Evolutionary conservation across 768 basidiomycete genomes (phyloP).

Genomic region (Bullera alba): DNA sequence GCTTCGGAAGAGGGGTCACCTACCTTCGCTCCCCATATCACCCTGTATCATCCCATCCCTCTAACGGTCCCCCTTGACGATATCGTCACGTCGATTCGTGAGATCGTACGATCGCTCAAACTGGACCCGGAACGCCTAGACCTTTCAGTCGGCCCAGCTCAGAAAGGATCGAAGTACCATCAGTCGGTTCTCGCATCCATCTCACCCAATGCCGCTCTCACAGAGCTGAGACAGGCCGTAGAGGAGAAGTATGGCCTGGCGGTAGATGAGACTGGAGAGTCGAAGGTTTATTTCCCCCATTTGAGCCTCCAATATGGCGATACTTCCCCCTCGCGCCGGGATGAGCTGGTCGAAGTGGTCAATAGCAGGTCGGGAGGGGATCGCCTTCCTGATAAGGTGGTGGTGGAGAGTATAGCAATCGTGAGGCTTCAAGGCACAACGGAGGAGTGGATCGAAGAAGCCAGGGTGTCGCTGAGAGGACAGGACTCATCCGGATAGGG

Average conservation of each 20-base stretch:
- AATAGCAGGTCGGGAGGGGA: neutral
- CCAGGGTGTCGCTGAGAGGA: conserved; percentile 3
- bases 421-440: conserved; percentile 6
- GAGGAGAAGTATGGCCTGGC: conserved; percentile 5
- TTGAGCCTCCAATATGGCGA: conserved; percentile 30
- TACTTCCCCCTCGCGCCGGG: conserved; percentile 9
- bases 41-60: conserved; percentile 16
- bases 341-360: conserved; percentile 10
- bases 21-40: conserved; percentile 23
- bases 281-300: conserved; percentile 26
- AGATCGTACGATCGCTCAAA: neutral
- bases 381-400: neutral
- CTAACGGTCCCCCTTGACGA: neutral
- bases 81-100: conserved; percentile 2
- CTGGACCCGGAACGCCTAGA: neutral
- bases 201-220: neutral
- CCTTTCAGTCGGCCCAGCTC: conserved; percentile 6
- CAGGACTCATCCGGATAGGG: neutral
- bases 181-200: conserved; percentile 28
- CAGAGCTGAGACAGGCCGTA: conserved; percentile 9
- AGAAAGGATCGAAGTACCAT: conserved; percentile 20
- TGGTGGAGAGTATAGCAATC: conserved; percentile 8
- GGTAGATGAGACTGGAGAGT: too few species aligned
- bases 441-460: conserved; percentile 13
- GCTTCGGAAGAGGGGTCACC: conserved; percentile 6